These are phyloP conservation scores for Cytospora mali DNA, from an alignment of 2,329 filamentous ascomycete genomes.

Conservation along the genomic window DNA sequence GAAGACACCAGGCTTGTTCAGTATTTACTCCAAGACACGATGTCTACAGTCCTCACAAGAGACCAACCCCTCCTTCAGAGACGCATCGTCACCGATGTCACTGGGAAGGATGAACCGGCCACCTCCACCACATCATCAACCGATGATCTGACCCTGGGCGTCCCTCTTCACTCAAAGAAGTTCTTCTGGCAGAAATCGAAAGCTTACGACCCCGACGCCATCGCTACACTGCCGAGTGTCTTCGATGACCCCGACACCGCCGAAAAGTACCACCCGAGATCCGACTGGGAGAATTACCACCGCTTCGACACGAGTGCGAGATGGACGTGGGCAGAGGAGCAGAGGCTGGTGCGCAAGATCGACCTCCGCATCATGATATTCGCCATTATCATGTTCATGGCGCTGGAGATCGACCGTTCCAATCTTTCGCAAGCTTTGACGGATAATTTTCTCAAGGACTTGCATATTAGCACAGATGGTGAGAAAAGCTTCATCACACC, in stretches of 20 bases:
- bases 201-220: conserved; percentile 37
- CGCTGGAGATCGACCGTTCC: conserved; percentile 52
- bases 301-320: conserved; percentile 50
- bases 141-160: conserved; percentile 35
- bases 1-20: too few species aligned
- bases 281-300: conserved; percentile 45
- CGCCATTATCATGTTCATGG: conserved; percentile 52
- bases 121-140: conserved; percentile 16
- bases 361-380: conserved; percentile 50
- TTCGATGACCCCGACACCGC: conserved; percentile 43
- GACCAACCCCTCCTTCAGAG: neutral
- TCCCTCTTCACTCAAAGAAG: conserved; percentile 33
- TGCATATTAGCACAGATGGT: conserved; percentile 49
- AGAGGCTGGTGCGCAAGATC: conserved; percentile 42
- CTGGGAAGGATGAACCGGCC: conserved; percentile 17
- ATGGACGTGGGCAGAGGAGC: conserved; percentile 47
- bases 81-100: neutral
- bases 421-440: conserved; percentile 52
- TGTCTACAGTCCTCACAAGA: conserved; percentile 22
- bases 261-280: conserved; percentile 39
- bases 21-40: too few species aligned
- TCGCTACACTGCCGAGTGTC: conserved; percentile 42
- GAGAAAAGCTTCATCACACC: neutral
- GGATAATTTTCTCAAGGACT: conserved; percentile 50
- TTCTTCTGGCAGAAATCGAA: conserved; percentile 40